Evolutionary conservation across 148 eudicot species (phyloP).

Genomic region (Heliosperma pusillum): DNA sequence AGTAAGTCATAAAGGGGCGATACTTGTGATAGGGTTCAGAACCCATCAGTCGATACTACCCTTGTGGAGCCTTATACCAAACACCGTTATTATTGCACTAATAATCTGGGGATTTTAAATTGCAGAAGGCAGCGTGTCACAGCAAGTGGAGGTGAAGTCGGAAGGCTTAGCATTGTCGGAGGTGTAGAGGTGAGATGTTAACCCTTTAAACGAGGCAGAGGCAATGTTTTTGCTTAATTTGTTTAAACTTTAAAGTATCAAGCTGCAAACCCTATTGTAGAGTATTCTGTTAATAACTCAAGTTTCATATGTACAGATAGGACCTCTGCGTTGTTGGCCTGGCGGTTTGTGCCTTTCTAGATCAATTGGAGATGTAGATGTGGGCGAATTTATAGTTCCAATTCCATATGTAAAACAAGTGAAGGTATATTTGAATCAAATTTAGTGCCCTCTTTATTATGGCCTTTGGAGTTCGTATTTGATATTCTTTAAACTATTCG

Average conservation of each 20-base stretch:
- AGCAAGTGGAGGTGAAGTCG: conserved; percentile 90
- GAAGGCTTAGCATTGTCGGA: conserved; percentile 68
- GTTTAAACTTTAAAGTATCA: background rate
- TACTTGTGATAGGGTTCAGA: too few relatives aligned
- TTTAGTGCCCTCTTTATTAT: background rate
- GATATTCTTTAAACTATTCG: background rate
- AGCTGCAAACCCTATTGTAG: too few relatives aligned
- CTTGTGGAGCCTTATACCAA: background rate
- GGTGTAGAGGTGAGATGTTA: conserved; percentile 60
- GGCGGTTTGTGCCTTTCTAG: conserved; percentile 95
- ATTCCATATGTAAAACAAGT: conserved; percentile 89
- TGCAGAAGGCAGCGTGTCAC: conserved; percentile 76
- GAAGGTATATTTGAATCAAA: conserved; percentile 41
- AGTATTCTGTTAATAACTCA: background rate
- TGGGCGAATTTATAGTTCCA: conserved; percentile 86
- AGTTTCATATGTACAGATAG: conserved; percentile 42
- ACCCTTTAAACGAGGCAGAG: background rate
- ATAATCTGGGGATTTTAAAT: conserved; percentile 3
- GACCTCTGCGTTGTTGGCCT: conserved; percentile 95
- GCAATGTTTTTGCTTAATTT: background rate
- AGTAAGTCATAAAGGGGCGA: too few relatives aligned
- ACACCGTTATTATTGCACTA: background rate
- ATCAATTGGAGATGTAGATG: conserved; percentile 87
- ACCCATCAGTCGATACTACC: background rate
- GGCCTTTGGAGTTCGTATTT: background rate